Evolutionary conservation across 129 eudicot genomes (phyloP).

Genomic region (Saposhnikovia divaricata): DNA sequence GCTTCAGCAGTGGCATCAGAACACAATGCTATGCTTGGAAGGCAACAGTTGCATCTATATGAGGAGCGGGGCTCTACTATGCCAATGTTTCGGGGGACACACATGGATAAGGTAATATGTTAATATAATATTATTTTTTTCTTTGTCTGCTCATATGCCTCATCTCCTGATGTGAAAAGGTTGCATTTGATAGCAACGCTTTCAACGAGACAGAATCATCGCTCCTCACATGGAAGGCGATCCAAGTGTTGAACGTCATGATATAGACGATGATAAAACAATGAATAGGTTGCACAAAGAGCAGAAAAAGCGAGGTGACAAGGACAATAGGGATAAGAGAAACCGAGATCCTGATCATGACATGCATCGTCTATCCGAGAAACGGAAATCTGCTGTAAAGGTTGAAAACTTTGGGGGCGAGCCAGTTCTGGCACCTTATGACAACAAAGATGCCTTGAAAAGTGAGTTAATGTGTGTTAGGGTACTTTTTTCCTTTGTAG

Average conservation of each 20-base stretch:
- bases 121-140: background rate
- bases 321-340: conserved; percentile 61
- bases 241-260: conserved; percentile 62
- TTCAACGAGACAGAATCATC: conserved; percentile 48
- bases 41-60: conserved; percentile 46
- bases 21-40: conserved; percentile 39
- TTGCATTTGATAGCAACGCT: conserved; percentile 37
- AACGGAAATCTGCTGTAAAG: conserved; percentile 73
- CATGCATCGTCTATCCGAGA: conserved; percentile 48
- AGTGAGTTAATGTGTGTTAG: conserved; percentile 46
- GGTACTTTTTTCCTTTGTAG: background rate
- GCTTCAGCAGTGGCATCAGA: conserved; percentile 65
- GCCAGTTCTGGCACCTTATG: conserved; percentile 45
- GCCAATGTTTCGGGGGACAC: conserved; percentile 36
- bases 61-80: conserved; percentile 56
- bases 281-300: conserved; percentile 57
- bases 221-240: conserved; percentile 47
- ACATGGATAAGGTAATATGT: conserved; percentile 48
- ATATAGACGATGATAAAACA: conserved; percentile 62
- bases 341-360: conserved; percentile 65
- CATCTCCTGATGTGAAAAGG: background rate
- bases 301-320: conserved; percentile 58
- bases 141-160: background rate
- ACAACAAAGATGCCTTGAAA: conserved; percentile 71
- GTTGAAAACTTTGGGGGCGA: conserved; percentile 66